Evolutionary conservation across 116 monocot genomes (phyloP).

Genomic region (Trichopus zeylanicus): DNA sequence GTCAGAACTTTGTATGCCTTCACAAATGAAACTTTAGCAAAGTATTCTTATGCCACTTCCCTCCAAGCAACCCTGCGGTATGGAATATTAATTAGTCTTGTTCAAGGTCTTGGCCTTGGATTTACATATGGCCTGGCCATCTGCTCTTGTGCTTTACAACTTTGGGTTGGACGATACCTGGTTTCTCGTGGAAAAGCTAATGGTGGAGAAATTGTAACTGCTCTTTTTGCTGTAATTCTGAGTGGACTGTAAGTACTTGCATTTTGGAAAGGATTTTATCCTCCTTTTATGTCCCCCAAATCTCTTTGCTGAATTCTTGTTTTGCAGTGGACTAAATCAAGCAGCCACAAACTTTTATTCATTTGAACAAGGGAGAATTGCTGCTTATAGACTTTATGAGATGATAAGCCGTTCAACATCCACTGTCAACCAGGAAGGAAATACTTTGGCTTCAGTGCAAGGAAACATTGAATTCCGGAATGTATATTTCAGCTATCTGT

Average conservation of each 20-base stretch:
- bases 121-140: slow-evolving; percentile 99
- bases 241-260: slow-evolving; percentile 84
- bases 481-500: slow-evolving; percentile 97
- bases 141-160: slow-evolving; percentile 96
- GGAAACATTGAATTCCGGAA: slow-evolving; percentile 97
- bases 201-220: slow-evolving; percentile 90
- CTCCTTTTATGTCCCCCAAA: neutral
- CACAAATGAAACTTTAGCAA: slow-evolving; percentile 96
- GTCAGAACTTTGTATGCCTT: slow-evolving; percentile 91
- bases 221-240: slow-evolving; percentile 93
- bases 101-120: slow-evolving; percentile 98
- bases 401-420: slow-evolving; percentile 98
- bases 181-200: slow-evolving; percentile 65
- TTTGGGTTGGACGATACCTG: slow-evolving; percentile 87
- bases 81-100: slow-evolving; percentile 97
- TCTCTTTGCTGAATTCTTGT: slow-evolving; percentile 7
- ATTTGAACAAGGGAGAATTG: slow-evolving; percentile 98
- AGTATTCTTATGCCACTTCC: slow-evolving; percentile 99
- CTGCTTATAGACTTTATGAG: slow-evolving; percentile 97
- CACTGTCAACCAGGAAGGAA: slow-evolving; percentile 82
- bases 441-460: slow-evolving; percentile 61
- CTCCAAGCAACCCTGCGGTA: slow-evolving; percentile 97
- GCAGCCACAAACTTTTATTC: slow-evolving; percentile 99
- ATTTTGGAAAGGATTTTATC: neutral
- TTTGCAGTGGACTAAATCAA: slow-evolving; percentile 89